Evolutionary conservation across 305 asterid species (phyloP), one percentile per base, ranked within the genome.

Genomic region (Fraxinus latifolia): DNA sequence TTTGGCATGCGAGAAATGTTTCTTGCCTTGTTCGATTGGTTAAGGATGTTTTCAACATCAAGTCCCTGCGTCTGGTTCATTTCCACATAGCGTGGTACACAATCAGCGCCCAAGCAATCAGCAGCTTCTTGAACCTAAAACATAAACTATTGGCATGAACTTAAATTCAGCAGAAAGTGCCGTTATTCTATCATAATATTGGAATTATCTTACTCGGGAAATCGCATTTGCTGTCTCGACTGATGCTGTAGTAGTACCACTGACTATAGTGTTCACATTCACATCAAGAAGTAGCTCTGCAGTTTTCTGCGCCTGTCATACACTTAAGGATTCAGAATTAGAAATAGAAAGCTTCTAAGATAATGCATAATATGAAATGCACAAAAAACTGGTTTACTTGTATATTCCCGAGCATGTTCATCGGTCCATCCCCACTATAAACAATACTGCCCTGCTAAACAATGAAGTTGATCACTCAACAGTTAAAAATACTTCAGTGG

Each of bases 101-200:
- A 89, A 71, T 95, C 98, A 29, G 97, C 97, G 34, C 96, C 94
- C 77, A 93, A 88, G 90, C 96, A 92, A 82, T 93, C 95, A 29
- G 98, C 99, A 76, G 99, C 98, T 86, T 94, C 97, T 94, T 92
- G 99, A 82, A 95, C 92, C 98, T 95, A 85, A 36, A 79, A 42
- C 21, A 75, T 65, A 19, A 70, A 31, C n/a, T 32, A 23, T 60
- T n/a, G 7, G 29, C 53, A 77, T n/a, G 65, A 77, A 82, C n/a
- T 77, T 76, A 77, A 3, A 58, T 62, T 58, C 65, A 29, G 58
- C 19, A 72, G 7, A 31, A 32, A 67, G 31, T 81, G 9, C 58
- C 12, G 70, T 36, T 32, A 53, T 75, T 21, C 58, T 71, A 72
- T 25, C 3, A 29, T 62, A 5, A 21, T 19, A 58, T 8, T 71